Evolutionary conservation across 2,329 filamentous ascomycete genomes (phyloP).

Genomic region (Hypoxylon sp.): DNA sequence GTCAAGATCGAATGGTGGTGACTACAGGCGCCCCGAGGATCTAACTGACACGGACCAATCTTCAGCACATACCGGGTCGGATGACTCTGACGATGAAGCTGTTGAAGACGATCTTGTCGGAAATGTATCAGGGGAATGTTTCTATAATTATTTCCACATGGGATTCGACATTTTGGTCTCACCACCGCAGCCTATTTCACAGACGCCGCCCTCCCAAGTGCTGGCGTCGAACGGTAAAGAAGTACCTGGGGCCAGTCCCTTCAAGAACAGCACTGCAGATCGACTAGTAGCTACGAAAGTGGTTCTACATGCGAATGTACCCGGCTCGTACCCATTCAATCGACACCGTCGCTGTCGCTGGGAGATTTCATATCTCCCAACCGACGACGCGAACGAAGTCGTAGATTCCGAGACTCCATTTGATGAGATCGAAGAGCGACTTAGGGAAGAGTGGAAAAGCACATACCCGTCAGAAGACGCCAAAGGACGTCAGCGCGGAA

Average conservation of each 20-base stretch:
- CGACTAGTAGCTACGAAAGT: conserved; percentile 88
- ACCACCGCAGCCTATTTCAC: conserved; percentile 71
- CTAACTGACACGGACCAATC: conserved; percentile 78
- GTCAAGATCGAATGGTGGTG: conserved; percentile 55
- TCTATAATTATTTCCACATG: conserved; percentile 97
- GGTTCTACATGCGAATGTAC: conserved; percentile 93
- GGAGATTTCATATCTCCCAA: conserved; percentile 71
- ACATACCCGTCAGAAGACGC: conserved; percentile 67
- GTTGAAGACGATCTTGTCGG: conserved; percentile 64
- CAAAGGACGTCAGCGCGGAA: conserved; percentile 68
- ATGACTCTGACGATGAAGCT: conserved; percentile 71
- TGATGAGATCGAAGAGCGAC: conserved; percentile 71
- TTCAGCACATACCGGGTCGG: conserved; percentile 74
- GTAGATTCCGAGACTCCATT: conserved; percentile 83
- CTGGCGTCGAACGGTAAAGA: conserved; percentile 38
- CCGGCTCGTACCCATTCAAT: conserved; percentile 96
- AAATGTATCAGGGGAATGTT: conserved; percentile 75
- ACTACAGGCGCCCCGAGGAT: conserved; percentile 61
- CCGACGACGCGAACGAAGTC: conserved; percentile 53
- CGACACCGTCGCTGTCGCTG: conserved; percentile 89
- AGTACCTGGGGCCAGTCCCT: conserved; percentile 42
- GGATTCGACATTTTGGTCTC: conserved; percentile 96
- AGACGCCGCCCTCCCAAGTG: conserved; percentile 63
- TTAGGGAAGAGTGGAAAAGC: conserved; percentile 75
- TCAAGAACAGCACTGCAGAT: conserved; percentile 60